Base-by-base conservation (phyloP, 2,329 filamentous ascomycete species). In the Aspergillus ibericus region DNA sequence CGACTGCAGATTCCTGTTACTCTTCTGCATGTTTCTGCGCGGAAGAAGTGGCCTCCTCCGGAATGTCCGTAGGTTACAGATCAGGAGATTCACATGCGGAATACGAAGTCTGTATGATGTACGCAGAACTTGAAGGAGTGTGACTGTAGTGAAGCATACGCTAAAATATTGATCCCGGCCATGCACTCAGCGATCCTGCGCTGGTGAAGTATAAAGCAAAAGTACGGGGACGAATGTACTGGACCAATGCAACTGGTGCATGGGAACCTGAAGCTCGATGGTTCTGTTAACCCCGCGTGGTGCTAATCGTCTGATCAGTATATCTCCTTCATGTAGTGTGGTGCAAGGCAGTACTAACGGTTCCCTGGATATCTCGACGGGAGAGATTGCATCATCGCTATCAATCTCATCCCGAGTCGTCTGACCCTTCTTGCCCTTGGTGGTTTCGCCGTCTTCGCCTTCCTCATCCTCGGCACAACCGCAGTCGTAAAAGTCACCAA, bases 401-500 rank as follows among this genome's bases (percentile, higher is more conserved):
- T 18, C 48, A 27, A 20, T 16, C 18, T 55, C 35, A 16, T 55
- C 49, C 49, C 54, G 48, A 22, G 49, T n/a, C 44, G 5, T 38
- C 15, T 57, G 20, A 56, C 60, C 25, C 25, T 61, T 57, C 32
- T 63, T 60, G 22, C 22, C 59, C 40, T 57, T 60, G 5, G 3
- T 15, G 29, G 44, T 40, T 4, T 60, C 54, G 44, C 56, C 50
- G 25, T 52, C 44, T 42, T 55, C 53, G 5, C 35, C 44, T 32
- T 40, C 75, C 50, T 81, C 80, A 54, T 86, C 83, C 27, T 85
- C 83, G 22, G 80, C 83, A 70, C 86, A 88, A 32, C 85, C 86
- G 66, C 86, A 88, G 67, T 88, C 85, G 69, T 88, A 88, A 63
- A 86, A 87, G 58, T 87, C 85, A 2, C 85, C 86, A 58, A 88